Evolutionary conservation across 2,329 filamentous ascomycete genomes (phyloP).

Genomic region (Amylocarpus encephaloides): DNA sequence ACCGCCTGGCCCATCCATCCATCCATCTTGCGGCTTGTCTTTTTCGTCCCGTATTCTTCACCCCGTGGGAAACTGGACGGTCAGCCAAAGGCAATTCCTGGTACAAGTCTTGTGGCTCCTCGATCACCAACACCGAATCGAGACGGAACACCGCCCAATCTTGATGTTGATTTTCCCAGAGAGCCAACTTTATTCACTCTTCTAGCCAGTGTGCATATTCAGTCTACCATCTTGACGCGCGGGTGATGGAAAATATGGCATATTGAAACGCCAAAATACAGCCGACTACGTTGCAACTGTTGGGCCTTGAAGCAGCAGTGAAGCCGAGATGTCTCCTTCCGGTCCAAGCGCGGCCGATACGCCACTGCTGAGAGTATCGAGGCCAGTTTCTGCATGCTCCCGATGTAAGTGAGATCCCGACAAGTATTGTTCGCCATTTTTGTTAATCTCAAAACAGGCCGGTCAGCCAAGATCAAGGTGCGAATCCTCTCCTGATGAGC

Average conservation of each 20-base stretch:
- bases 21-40: no score
- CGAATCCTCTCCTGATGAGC: slow-evolving; percentile 3
- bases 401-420: slow-evolving; percentile 47
- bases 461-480: slow-evolving; percentile 87
- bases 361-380: slow-evolving; percentile 64
- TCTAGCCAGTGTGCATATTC: no score
- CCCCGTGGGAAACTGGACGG: no score
- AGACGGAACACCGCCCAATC: no score
- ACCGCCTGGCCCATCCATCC: no score
- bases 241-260: neutral
- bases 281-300: neutral
- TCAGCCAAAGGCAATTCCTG: no score
- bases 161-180: no score
- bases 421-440: neutral
- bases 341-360: slow-evolving; percentile 31
- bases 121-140: no score
- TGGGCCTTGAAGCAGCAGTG: neutral
- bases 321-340: slow-evolving; percentile 17
- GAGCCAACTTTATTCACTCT: no score
- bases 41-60: no score
- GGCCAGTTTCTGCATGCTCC: slow-evolving; percentile 73
- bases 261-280: neutral
- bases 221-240: no score
- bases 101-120: no score
- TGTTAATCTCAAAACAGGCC: slow-evolving; percentile 41